Percentiles rank a stretch among this genome's conserved stretches.
These are phyloP conservation scores for Prunus salicina DNA, from an alignment of 306 rosid genomes.

Conservation along the genomic window DNA sequence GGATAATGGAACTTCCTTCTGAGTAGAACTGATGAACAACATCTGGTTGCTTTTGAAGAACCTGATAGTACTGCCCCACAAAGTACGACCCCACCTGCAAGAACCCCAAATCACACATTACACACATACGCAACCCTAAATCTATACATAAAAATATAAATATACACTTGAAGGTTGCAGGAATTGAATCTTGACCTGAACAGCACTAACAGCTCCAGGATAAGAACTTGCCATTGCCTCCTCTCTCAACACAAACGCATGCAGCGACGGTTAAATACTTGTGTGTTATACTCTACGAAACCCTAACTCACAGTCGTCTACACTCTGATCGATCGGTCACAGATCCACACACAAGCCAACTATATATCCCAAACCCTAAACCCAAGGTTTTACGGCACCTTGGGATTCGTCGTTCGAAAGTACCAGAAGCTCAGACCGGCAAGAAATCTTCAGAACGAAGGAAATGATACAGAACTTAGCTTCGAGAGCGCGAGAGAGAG, in stretches of 20 bases:
- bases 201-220: conserved; percentile 55
- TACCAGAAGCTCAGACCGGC: not conserved
- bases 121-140: not conserved
- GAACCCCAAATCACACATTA: not conserved
- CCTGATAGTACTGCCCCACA: conserved; percentile 77
- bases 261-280: not conserved
- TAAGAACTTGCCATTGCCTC: conserved; percentile 59
- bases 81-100: conserved; percentile 91
- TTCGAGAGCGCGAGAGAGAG: not conserved
- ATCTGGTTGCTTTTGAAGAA: conserved; percentile 73
- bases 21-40: conserved; percentile 81
- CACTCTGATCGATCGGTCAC: conserved; percentile 7
- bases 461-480: not conserved
- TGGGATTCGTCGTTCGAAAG: not conserved
- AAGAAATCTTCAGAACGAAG: not conserved
- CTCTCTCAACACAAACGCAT: conserved; percentile 27
- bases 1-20: conserved; percentile 63
- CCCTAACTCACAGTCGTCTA: conserved; percentile 3
- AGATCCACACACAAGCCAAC: conserved; percentile 39
- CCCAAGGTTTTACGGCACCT: conserved; percentile 2
- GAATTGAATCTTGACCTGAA: conserved; percentile 51
- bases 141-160: not conserved
- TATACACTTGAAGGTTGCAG: not conserved
- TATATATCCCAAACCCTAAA: conserved; percentile 36
- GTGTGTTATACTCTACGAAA: not conserved